phyloP scores from a whole-genome alignment of 2,329 filamentous ascomycete species.

The Neonectria punicea region DNA sequence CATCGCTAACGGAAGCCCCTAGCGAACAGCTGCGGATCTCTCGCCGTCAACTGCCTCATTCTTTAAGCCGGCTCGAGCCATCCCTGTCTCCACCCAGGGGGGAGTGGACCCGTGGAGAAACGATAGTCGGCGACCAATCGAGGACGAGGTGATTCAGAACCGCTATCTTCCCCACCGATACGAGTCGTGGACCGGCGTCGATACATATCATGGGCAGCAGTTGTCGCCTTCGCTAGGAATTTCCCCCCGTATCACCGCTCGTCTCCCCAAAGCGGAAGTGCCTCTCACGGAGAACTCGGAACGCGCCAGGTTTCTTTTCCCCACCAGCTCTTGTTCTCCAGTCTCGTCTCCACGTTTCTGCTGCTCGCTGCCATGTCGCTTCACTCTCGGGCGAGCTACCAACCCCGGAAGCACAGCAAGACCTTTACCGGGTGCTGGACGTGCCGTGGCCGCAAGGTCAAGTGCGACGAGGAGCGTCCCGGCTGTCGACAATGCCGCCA shows the following conservation, averaged over 20 bases:
- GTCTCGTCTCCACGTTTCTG: not conserved
- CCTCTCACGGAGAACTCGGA: not conserved
- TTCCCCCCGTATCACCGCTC: conserved; percentile 10
- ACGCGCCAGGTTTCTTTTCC: not conserved
- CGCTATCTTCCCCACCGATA: conserved; percentile 15
- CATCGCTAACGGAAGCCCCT: not conserved
- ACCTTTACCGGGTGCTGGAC: conserved; percentile 50
- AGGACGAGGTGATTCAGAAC: conserved; percentile 6
- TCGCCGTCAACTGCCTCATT: conserved; percentile 22
- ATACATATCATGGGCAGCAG: conserved; percentile 18
- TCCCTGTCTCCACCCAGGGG: conserved; percentile 1
- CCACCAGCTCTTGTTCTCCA: not conserved
- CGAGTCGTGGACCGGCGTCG: not conserved
- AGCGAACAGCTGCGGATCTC: not conserved
- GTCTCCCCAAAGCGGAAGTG: not conserved
- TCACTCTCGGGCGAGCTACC: conserved; percentile 17
- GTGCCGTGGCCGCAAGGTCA: conserved; percentile 51
- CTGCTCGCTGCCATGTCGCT: conserved; percentile 17
- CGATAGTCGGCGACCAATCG: conserved; percentile 15
- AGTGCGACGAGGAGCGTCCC: conserved; percentile 51
- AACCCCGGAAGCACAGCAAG: conserved; percentile 39
- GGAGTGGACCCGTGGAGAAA: conserved; percentile 14
- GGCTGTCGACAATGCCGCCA: conserved; percentile 47
- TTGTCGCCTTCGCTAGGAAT: conserved; percentile 23
- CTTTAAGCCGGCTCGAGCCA: conserved; percentile 15